These are phyloP conservation scores for Tricholoma furcatifolium DNA, from an alignment of 768 basidiomycete species.

Conservation along the genomic window DNA sequence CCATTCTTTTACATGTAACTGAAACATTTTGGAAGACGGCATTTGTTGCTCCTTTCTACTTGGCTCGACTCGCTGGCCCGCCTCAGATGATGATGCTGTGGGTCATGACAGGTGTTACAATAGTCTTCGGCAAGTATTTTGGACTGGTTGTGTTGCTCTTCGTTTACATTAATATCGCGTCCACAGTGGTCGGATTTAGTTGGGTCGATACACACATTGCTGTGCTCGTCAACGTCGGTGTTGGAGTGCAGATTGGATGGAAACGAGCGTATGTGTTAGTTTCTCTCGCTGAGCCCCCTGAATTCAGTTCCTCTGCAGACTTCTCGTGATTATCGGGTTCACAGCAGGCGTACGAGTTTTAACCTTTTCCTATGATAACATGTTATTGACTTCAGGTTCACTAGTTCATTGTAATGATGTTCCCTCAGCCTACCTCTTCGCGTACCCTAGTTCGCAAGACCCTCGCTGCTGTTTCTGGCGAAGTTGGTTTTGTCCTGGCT, in stretches of 20 bases:
- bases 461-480: conserved; percentile 32
- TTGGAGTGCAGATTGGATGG: conserved; percentile 39
- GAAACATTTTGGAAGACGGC: conserved; percentile 24
- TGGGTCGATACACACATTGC: conserved; percentile 37
- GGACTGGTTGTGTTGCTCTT: background rate
- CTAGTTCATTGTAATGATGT: conserved; percentile 45
- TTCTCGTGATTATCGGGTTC: conserved; percentile 45
- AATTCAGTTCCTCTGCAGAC: conserved; percentile 18
- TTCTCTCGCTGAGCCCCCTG: background rate
- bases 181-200: conserved; percentile 38
- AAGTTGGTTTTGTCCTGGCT: conserved; percentile 37
- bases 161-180: background rate
- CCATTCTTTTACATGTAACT: background rate
- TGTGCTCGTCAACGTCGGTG: conserved; percentile 29
- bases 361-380: background rate
- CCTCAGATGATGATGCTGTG: conserved; percentile 34
- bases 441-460: conserved; percentile 42
- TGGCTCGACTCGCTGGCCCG: conserved; percentile 33
- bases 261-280: conserved; percentile 36
- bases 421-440: conserved; percentile 42
- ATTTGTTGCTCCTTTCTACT: conserved; percentile 33
- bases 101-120: conserved; percentile 37
- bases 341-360: conserved; percentile 35
- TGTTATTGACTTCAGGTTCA: background rate
- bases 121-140: conserved; percentile 31